These are phyloP conservation scores for Juncus effusus DNA, from an alignment of 176 grass and related monocot genomes.

Conservation along the genomic window DNA sequence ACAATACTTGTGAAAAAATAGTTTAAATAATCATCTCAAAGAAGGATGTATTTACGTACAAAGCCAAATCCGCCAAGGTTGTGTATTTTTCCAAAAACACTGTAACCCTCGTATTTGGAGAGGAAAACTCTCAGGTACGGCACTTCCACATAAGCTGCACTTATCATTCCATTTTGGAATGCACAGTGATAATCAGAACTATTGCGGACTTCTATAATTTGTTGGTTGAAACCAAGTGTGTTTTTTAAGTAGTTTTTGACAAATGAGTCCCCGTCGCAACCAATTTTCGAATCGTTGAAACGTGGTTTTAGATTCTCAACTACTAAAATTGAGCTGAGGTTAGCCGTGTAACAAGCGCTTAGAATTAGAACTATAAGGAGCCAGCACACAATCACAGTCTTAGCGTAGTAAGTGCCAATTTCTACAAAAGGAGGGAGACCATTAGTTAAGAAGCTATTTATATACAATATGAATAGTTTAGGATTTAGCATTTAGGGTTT, in stretches of 20 bases:
- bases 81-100: slow-evolving; percentile 11
- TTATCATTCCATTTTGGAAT: slow-evolving; percentile 29
- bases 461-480: not conserved
- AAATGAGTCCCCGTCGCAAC: slow-evolving; percentile 25
- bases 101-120: slow-evolving; percentile 18
- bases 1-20: not conserved
- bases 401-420: slow-evolving; percentile 21
- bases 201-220: not conserved
- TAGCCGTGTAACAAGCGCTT: slow-evolving; percentile 28
- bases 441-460: not conserved
- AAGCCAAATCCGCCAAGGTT: slow-evolving; percentile 39
- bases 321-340: slow-evolving; percentile 25
- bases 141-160: slow-evolving; percentile 26
- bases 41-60: slow-evolving; percentile 16
- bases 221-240: slow-evolving; percentile 1
- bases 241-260: slow-evolving; percentile 24
- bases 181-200: not conserved
- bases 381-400: slow-evolving; percentile 28
- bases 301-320: slow-evolving; percentile 17
- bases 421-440: not conserved
- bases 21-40: not conserved
- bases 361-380: slow-evolving; percentile 27
- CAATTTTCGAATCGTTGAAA: slow-evolving; percentile 1
- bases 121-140: slow-evolving; percentile 37
- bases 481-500: not conserved